Percentiles rank a stretch among this genome's conserved stretches.
These are phyloP conservation scores for Colletotrichum tropicale DNA, from an alignment of 2,329 filamentous ascomycete species.

Conservation along the genomic window DNA sequence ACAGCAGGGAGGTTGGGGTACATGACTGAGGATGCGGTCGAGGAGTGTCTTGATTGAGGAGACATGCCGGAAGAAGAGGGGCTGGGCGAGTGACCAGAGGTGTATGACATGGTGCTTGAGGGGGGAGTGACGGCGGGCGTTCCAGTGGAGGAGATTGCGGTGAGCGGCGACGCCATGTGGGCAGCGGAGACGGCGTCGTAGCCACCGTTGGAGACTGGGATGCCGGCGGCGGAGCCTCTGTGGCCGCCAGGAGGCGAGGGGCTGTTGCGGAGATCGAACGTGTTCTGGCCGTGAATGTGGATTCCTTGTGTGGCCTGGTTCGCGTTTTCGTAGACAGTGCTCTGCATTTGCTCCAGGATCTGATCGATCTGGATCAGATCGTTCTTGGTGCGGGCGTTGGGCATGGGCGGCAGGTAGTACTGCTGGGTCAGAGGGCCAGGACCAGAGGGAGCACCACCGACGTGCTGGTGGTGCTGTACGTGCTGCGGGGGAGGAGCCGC, in stretches of 20 bases:
- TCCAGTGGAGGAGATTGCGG: slow-evolving; percentile 64
- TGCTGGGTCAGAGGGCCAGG: slow-evolving; percentile 72
- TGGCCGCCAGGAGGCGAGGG: slow-evolving; percentile 54
- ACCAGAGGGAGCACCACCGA: slow-evolving; percentile 57
- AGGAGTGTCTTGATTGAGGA: slow-evolving; percentile 66
- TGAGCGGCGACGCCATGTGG: slow-evolving; percentile 66
- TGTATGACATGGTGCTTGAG: slow-evolving; percentile 77
- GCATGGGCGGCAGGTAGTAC: slow-evolving; percentile 87
- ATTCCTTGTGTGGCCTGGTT: slow-evolving; percentile 82
- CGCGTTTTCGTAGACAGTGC: slow-evolving; percentile 92
- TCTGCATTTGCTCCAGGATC: slow-evolving; percentile 94
- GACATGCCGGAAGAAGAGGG: slow-evolving; percentile 75
- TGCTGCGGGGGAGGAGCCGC: slow-evolving; percentile 30
- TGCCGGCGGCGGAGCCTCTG: slow-evolving; percentile 35
- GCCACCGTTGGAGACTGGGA: slow-evolving; percentile 37
- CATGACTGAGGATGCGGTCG: slow-evolving; percentile 64
- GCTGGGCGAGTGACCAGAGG: slow-evolving; percentile 76
- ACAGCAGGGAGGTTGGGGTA: slow-evolving; percentile 79
- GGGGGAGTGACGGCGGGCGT: slow-evolving; percentile 80
- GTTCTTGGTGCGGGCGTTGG: slow-evolving; percentile 88
- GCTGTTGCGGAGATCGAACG: slow-evolving; percentile 62
- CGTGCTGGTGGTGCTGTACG: slow-evolving; percentile 39
- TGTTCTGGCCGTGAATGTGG: slow-evolving; percentile 75
- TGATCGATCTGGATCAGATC: slow-evolving; percentile 94
- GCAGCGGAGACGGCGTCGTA: slow-evolving; percentile 52